phyloP scores from a whole-genome alignment of 2,329 filamentous ascomycete genomes.

The Diaporthe sp. region DNA sequence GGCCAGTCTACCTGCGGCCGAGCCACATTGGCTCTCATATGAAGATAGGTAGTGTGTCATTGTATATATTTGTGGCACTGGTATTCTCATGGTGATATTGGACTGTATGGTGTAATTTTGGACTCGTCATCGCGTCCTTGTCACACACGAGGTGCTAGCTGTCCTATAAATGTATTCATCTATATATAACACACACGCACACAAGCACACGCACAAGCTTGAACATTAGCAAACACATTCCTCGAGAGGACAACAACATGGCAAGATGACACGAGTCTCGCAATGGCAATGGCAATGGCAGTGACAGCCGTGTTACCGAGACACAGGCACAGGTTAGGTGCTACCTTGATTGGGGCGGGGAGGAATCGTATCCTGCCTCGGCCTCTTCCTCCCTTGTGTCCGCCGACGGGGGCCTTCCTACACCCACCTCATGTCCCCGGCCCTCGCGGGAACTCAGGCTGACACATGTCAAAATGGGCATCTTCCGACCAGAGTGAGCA shows the following conservation, averaged over 20 bases:
- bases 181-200: neutral
- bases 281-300: neutral
- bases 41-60: neutral
- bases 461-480: slow-evolving; percentile 6
- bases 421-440: neutral
- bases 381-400: neutral
- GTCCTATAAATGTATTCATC: neutral
- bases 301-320: neutral
- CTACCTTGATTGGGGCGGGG: neutral
- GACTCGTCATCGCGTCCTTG: slow-evolving; percentile 2
- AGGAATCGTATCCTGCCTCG: neutral
- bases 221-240: neutral
- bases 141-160: neutral
- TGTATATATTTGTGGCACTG: neutral
- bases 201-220: neutral
- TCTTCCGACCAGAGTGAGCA: slow-evolving; percentile 1
- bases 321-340: neutral
- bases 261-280: neutral
- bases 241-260: neutral
- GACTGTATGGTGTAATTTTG: neutral
- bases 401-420: neutral
- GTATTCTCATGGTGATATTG: neutral
- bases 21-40: neutral
- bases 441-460: neutral
- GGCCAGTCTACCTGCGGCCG: neutral